Conservation (phyloP, 1,284 basidiomycete genomes). For the Earliella scabrosa region DNA sequence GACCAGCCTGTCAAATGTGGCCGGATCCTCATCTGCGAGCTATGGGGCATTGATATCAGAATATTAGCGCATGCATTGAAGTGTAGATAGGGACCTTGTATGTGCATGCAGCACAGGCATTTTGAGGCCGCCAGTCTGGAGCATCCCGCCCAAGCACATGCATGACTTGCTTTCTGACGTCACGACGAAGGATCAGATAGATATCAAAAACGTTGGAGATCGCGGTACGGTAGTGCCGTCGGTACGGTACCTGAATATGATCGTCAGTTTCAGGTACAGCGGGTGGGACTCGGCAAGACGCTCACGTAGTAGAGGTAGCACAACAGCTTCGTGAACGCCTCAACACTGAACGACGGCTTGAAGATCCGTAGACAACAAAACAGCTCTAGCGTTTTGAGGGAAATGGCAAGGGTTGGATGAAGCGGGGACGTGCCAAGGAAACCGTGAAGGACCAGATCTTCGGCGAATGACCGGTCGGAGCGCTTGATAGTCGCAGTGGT, state of each 20-base stretch:
- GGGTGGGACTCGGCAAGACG: no score
- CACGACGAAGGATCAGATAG: slow-evolving; percentile 30
- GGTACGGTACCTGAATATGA: slow-evolving; percentile 20
- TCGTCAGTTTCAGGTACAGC: slow-evolving; percentile 18
- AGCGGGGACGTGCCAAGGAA: slow-evolving; percentile 13
- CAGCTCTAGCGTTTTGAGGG: slow-evolving; percentile 36
- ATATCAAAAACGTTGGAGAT: slow-evolving; percentile 36
- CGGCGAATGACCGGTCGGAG: not conserved
- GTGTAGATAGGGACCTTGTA: slow-evolving; percentile 25
- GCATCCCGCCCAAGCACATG: slow-evolving; percentile 24
- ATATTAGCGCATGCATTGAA: not conserved
- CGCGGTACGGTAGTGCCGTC: slow-evolving; percentile 3
- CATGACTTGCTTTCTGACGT: slow-evolving; percentile 23
- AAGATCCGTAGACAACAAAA: slow-evolving; percentile 27
- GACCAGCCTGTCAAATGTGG: slow-evolving; percentile 25
- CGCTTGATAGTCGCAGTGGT: not conserved
- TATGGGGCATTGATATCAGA: not conserved
- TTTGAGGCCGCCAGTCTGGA: slow-evolving; percentile 31
- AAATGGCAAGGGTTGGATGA: slow-evolving; percentile 31
- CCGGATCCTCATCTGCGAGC: slow-evolving; percentile 25
- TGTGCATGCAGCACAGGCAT: slow-evolving; percentile 37
- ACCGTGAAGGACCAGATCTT: slow-evolving; percentile 13
- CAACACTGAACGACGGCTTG: no score
- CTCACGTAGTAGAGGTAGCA: slow-evolving; percentile 34
- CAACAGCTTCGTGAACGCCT: slow-evolving; percentile 38